A percentile compares a stretch with the other conserved stretches of the same genome.
These are phyloP conservation scores for Deakozyma indianensis DNA, from an alignment of 805 yeast genomes.

Conservation along the genomic window DNA sequence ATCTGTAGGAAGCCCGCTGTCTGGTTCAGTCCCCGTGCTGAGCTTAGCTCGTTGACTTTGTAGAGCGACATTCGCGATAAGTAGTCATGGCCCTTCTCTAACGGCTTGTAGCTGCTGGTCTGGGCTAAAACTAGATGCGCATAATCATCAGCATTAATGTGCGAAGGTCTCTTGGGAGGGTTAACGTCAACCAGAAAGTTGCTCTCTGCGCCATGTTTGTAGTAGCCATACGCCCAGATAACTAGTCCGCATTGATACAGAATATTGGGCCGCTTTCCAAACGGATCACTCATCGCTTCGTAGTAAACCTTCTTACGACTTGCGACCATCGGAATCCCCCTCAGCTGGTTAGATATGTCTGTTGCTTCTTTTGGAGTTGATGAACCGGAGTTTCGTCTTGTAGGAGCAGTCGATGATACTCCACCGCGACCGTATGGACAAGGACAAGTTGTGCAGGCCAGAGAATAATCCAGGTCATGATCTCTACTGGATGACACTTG, in stretches of 20 bases:
- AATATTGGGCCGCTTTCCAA: constrained; percentile 17
- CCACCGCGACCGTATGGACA: constrained; percentile 8
- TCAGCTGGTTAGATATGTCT: neutral
- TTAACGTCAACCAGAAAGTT: constrained; percentile 6
- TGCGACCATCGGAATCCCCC: constrained; percentile 3
- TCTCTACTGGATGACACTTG: constrained; percentile 7
- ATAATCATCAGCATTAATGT: constrained; percentile 1
- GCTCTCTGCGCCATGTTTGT: constrained; percentile 19
- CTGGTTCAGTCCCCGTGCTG: constrained; percentile 30
- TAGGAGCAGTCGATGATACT: constrained; percentile 1
- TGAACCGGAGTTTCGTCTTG: neutral
- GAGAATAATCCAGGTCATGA: constrained; percentile 9
- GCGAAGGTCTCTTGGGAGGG: constrained; percentile 1
- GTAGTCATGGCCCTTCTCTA: constrained; percentile 37
- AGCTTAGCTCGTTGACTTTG: constrained; percentile 18
- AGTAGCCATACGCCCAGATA: constrained; percentile 21
- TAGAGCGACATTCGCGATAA: constrained; percentile 29
- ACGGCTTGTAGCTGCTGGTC: constrained; percentile 17
- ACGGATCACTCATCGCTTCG: constrained; percentile 14
- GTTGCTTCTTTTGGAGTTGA: neutral
- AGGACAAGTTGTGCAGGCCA: constrained; percentile 4
- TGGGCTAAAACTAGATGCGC: constrained; percentile 6
- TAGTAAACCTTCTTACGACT: constrained; percentile 9
- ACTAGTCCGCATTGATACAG: constrained; percentile 16
- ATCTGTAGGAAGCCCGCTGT: constrained; percentile 38